Conservation (phyloP, 345 rosid genomes). For the Euclidium syriacum region DNA sequence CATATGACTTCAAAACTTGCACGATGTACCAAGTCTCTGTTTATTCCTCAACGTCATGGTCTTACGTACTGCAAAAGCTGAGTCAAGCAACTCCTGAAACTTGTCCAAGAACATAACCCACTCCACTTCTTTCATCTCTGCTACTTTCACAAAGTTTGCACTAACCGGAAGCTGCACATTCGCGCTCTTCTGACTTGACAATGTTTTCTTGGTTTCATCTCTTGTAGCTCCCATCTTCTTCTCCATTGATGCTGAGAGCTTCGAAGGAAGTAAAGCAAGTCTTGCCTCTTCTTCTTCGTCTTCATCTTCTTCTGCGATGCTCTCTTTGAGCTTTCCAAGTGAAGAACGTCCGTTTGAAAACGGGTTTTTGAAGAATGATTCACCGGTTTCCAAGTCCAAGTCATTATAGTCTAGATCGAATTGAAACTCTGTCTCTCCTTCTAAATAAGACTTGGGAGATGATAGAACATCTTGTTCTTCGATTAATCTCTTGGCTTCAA, state of each 20-base stretch:
- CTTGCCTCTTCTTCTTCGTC: conserved; percentile 14
- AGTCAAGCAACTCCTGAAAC: conserved; percentile 48
- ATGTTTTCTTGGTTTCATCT: conserved; percentile 16
- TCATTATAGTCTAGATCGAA: conserved; percentile 44
- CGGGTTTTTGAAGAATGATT: conserved; percentile 12
- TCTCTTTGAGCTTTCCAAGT: conserved; percentile 44
- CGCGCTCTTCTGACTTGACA: conserved; percentile 37
- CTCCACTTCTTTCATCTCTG: conserved; percentile 43
- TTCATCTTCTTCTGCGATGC: conserved; percentile 30
- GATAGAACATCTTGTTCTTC: conserved; percentile 29
- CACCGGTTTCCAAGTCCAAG: neutral
- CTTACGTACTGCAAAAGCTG: conserved; percentile 40
- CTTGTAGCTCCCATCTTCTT: conserved; percentile 11
- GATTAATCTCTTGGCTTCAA: conserved; percentile 41
- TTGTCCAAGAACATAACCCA: conserved; percentile 48
- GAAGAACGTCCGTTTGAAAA: conserved; percentile 27
- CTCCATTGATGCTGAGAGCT: conserved; percentile 13
- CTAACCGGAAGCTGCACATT: conserved; percentile 40
- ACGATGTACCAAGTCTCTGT: conserved; percentile 62
- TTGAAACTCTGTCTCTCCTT: conserved; percentile 35
- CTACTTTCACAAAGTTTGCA: conserved; percentile 45
- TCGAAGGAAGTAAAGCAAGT: neutral
- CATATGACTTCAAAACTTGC: conserved; percentile 59
- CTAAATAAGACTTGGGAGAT: conserved; percentile 26
- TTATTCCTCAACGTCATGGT: conserved; percentile 37